These are phyloP conservation scores for Puya raimondii DNA, from an alignment of 176 grass and related monocot genomes.

Conservation along the genomic window DNA sequence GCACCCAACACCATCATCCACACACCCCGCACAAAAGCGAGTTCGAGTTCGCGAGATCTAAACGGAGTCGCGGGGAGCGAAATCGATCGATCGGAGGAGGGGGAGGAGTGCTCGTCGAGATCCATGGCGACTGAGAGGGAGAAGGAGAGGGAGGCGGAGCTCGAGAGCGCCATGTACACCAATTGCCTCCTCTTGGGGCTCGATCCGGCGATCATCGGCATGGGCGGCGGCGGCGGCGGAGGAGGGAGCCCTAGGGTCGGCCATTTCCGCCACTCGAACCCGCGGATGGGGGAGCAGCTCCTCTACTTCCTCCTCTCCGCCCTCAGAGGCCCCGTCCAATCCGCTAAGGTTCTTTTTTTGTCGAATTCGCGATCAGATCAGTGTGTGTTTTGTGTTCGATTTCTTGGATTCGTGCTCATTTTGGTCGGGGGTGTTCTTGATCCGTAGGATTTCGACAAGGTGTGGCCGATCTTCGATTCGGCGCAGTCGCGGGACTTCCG, in stretches of 20 bases:
- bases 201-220: constrained; percentile 72
- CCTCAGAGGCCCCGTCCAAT: constrained; percentile 77
- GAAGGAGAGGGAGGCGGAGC: constrained; percentile 98
- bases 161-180: constrained; percentile 99
- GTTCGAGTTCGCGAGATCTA: background rate
- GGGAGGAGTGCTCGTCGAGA: background rate
- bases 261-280: constrained; percentile 92
- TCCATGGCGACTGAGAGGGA: constrained; percentile 93
- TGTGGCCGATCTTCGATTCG: constrained; percentile 96
- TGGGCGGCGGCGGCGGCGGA: constrained; percentile 18
- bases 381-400: background rate
- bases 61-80: background rate
- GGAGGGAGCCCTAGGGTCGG: constrained; percentile 40
- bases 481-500: constrained; percentile 90
- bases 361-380: background rate
- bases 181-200: constrained; percentile 96
- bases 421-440: background rate
- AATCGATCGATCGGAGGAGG: constrained; percentile 3
- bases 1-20: background rate
- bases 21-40: background rate
- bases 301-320: constrained; percentile 97
- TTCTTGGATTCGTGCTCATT: background rate
- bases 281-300: constrained; percentile 91
- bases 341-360: constrained; percentile 49
- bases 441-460: constrained; percentile 89